Percentiles rank a stretch among this genome's conserved stretches.
phyloP scores from a whole-genome alignment of 2,329 filamentous ascomycete genomes.

The Clonostachys rhizophaga region DNA sequence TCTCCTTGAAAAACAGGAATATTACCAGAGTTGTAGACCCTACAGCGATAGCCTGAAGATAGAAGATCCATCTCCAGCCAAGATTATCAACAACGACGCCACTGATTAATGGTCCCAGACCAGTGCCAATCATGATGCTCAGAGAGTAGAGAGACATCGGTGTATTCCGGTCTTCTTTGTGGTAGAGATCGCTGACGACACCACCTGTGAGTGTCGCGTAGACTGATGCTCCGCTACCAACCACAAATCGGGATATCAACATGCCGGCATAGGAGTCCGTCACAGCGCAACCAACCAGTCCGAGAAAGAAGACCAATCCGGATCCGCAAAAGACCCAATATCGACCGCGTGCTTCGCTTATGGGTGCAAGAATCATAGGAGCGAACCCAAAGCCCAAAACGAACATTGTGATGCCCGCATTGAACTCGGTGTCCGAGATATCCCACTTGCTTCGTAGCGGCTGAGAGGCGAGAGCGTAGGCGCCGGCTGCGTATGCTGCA shows the following conservation, averaged over 20 bases:
- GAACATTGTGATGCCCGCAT: conserved; percentile 59
- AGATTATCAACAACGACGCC: conserved; percentile 54
- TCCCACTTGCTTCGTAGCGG: conserved; percentile 53
- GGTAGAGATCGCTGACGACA: conserved; percentile 63
- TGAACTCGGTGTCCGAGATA: conserved; percentile 49
- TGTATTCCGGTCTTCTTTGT: conserved; percentile 57
- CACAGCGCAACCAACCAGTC: conserved; percentile 50
- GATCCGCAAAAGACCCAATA: conserved; percentile 21
- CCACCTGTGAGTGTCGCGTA: conserved; percentile 48
- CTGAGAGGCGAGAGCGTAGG: conserved; percentile 51
- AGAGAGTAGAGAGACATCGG: conserved; percentile 65
- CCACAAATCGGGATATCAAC: conserved; percentile 56
- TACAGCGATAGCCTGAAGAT: conserved; percentile 57
- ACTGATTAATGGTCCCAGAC: conserved; percentile 55
- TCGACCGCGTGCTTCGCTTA: conserved; percentile 53
- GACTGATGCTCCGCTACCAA: conserved; percentile 56
- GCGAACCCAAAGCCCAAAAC: conserved; percentile 60
- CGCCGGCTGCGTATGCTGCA: conserved; percentile 61
- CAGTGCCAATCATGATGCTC: conserved; percentile 57
- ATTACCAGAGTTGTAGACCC: conserved; percentile 50
- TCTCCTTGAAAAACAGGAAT: conserved; percentile 60
- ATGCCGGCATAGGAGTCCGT: conserved; percentile 57
- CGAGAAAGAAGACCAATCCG: conserved; percentile 24
- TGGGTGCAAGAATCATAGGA: conserved; percentile 65
- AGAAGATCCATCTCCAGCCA: conserved; percentile 65